These are phyloP conservation scores for Ilyonectria robusta DNA, from an alignment of 2,329 filamentous ascomycete genomes.

Conservation along the genomic window DNA sequence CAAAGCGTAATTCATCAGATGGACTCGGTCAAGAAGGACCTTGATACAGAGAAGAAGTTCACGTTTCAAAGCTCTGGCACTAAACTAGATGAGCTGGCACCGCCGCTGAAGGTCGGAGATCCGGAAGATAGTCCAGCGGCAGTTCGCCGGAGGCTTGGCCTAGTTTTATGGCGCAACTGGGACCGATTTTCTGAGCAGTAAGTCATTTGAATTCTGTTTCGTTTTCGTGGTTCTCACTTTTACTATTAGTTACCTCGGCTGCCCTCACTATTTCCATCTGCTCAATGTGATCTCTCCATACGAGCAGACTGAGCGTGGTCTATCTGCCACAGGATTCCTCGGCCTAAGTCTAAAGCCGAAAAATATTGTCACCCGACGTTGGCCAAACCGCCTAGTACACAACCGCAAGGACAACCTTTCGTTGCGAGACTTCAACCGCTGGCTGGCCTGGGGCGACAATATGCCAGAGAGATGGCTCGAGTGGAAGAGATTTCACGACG, in stretches of 20 bases:
- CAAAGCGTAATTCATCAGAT: slow-evolving; percentile 20
- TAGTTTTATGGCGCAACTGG: slow-evolving; percentile 47
- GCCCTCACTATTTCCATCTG: slow-evolving; percentile 14
- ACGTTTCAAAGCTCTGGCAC: slow-evolving; percentile 7
- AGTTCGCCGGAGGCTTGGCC: slow-evolving; percentile 36
- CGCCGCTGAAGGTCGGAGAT: slow-evolving; percentile 17
- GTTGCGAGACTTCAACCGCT: slow-evolving; percentile 39
- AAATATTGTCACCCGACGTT: slow-evolving; percentile 41
- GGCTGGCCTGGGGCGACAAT: slow-evolving; percentile 40
- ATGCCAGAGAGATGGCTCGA: slow-evolving; percentile 46
- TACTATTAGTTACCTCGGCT: slow-evolving; percentile 24
- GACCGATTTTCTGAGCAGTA: slow-evolving; percentile 42
- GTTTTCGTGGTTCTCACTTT: not conserved
- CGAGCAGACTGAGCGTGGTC: not conserved
- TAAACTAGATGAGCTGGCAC: slow-evolving; percentile 38
- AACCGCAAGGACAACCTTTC: slow-evolving; percentile 23
- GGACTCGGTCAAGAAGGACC: not conserved
- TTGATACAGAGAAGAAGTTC: slow-evolving; percentile 24
- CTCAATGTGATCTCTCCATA: not conserved
- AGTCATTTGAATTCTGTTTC: not conserved
- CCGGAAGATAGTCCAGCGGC: not conserved
- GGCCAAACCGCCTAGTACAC: slow-evolving; percentile 43
- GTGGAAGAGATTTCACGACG: slow-evolving; percentile 43
- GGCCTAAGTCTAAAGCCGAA: slow-evolving; percentile 36
- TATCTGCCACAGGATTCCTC: slow-evolving; percentile 34